A percentile compares a stretch with the other conserved stretches of the same genome.
Conservation (phyloP, 139 green algal species). For the Coelastrella sp. region DNA sequence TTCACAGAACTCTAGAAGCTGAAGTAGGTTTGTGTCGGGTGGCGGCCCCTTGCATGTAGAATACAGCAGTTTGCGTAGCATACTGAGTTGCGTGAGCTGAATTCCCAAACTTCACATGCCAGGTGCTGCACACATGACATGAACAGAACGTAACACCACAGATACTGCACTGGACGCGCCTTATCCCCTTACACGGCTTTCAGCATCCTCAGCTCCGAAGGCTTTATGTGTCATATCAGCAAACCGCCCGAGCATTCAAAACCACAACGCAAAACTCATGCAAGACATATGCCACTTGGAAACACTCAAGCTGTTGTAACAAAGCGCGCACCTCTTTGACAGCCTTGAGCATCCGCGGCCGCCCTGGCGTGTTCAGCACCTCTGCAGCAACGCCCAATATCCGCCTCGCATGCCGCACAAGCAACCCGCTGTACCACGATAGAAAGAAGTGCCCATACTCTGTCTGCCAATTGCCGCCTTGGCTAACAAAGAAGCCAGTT, state of each 20-base stretch:
- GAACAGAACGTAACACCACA: no score
- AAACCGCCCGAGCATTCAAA: not conserved
- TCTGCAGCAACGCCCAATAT: constrained; percentile 79
- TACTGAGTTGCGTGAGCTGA: no score
- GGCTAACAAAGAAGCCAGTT: constrained; percentile 93
- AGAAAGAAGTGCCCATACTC: constrained; percentile 97
- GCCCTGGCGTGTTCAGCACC: constrained; percentile 73
- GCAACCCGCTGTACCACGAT: constrained; percentile 90
- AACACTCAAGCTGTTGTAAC: not conserved
- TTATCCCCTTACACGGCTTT: no score
- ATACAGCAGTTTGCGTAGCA: no score
- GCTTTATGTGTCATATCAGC: no score
- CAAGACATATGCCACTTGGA: not conserved
- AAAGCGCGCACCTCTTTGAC: constrained; percentile 43
- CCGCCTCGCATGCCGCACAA: constrained; percentile 90
- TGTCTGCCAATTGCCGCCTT: constrained; percentile 88
- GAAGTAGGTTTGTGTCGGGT: no score
- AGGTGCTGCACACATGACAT: no score
- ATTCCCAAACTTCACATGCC: no score
- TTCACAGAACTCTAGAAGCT: no score
- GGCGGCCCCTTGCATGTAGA: no score
- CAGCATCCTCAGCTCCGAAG: no score
- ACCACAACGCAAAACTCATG: not conserved
- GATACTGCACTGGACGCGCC: no score
- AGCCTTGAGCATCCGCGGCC: constrained; percentile 71